Percentiles rank a stretch among this genome's conserved stretches.
These are phyloP conservation scores for Fusarium hainanense DNA, from an alignment of 2,329 filamentous ascomycete genomes.

Conservation along the genomic window DNA sequence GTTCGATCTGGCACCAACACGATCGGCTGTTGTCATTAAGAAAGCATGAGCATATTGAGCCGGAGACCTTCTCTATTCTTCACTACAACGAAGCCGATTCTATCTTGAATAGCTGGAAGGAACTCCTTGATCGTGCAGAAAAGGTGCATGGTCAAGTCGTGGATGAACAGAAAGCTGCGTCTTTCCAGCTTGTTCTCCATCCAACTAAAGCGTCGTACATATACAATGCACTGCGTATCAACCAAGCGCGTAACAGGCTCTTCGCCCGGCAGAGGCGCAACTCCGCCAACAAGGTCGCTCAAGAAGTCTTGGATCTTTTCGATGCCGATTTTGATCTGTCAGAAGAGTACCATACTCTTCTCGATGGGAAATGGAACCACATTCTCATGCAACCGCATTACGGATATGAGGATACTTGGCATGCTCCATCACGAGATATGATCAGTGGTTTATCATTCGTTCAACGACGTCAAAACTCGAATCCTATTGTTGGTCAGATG, in stretches of 20 bases:
- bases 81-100: conserved; percentile 68
- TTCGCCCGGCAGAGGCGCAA: conserved; percentile 65
- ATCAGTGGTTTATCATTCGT: conserved; percentile 64
- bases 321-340: conserved; percentile 62
- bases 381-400: conserved; percentile 63
- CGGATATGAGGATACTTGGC: conserved; percentile 64
- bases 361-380: conserved; percentile 66
- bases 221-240: conserved; percentile 59
- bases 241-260: conserved; percentile 59
- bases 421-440: conserved; percentile 67
- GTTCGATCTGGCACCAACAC: conserved; percentile 62
- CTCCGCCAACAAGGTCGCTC: conserved; percentile 61
- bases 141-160: conserved; percentile 55
- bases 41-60: conserved; percentile 69
- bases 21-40: conserved; percentile 58
- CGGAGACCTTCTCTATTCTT: conserved; percentile 65
- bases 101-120: conserved; percentile 60
- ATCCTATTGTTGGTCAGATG: conserved; percentile 68
- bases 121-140: conserved; percentile 56
- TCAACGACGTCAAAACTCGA: conserved; percentile 60
- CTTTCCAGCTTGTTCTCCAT: conserved; percentile 69
- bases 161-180: conserved; percentile 58
- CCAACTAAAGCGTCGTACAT: conserved; percentile 65
- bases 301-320: conserved; percentile 61
- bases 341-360: conserved; percentile 61